phyloP scores from a whole-genome alignment of 2,329 filamentous ascomycete genomes.

The Ophidiomyces ophidiicola region DNA sequence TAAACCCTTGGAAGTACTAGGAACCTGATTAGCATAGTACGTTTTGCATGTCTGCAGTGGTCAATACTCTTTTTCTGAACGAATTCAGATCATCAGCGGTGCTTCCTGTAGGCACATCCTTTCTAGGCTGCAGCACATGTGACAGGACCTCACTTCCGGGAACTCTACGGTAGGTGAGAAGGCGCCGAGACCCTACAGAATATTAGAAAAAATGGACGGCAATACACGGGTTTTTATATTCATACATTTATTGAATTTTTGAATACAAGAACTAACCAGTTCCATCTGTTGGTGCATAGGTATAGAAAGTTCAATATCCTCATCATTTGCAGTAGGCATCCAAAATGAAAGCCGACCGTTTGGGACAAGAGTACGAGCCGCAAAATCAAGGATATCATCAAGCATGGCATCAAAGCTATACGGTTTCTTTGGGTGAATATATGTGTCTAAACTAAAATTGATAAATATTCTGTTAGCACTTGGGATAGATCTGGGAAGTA shows the following conservation, averaged over 20 bases:
- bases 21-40: background rate
- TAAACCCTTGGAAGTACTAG: slow-evolving; percentile 8
- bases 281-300: slow-evolving; percentile 66
- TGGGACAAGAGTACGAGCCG: slow-evolving; percentile 62
- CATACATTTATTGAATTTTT: slow-evolving; percentile 79
- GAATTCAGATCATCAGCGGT: slow-evolving; percentile 56
- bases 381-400: slow-evolving; percentile 77
- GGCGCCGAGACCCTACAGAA: slow-evolving; percentile 61
- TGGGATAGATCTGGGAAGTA: background rate
- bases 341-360: slow-evolving; percentile 77
- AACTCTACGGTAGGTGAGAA: slow-evolving; percentile 73
- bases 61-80: slow-evolving; percentile 47
- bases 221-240: slow-evolving; percentile 4
- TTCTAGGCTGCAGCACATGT: slow-evolving; percentile 25
- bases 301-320: slow-evolving; percentile 61
- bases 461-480: background rate
- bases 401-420: slow-evolving; percentile 89
- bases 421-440: slow-evolving; percentile 76
- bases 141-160: slow-evolving; percentile 41
- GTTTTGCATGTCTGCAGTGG: too few species aligned
- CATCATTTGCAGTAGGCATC: slow-evolving; percentile 85
- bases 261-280: slow-evolving; percentile 63
- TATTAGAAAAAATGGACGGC: slow-evolving; percentile 1
- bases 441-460: slow-evolving; percentile 45
- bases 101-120: slow-evolving; percentile 28